These are phyloP conservation scores for Globisporangium ultimum DNA, from an alignment of 352 stramenopile genomes.

Conservation along the genomic window DNA sequence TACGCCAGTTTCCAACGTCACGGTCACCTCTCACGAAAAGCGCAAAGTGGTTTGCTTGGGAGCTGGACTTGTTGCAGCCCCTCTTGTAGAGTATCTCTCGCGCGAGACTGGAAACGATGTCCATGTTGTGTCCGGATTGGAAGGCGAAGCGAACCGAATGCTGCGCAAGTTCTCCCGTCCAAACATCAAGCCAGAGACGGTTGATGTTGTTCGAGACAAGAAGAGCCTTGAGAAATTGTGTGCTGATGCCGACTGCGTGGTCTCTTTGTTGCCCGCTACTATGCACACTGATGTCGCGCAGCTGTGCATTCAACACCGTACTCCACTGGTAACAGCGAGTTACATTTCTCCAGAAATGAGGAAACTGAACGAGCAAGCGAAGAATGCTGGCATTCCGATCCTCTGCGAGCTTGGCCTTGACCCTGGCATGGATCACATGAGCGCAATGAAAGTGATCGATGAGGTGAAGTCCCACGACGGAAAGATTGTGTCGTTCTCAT, in stretches of 20 bases:
- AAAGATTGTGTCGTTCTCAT: slow-evolving; percentile 90
- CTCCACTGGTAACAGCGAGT: slow-evolving; percentile 92
- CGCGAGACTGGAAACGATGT: slow-evolving; percentile 68
- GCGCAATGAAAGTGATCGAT: slow-evolving; percentile 96
- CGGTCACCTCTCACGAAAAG: slow-evolving; percentile 55
- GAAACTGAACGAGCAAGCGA: slow-evolving; percentile 66
- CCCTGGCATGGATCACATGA: slow-evolving; percentile 97
- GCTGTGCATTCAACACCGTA: slow-evolving; percentile 83
- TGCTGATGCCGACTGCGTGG: slow-evolving; percentile 88
- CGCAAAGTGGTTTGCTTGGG: slow-evolving; percentile 87
- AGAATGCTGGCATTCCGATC: slow-evolving; percentile 85
- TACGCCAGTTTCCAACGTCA: slow-evolving; percentile 19
- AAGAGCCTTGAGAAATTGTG: slow-evolving; percentile 59
- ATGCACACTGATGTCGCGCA: slow-evolving; percentile 92
- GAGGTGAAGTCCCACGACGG: slow-evolving; percentile 90
- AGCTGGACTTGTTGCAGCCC: slow-evolving; percentile 76
- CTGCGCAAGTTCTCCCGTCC: slow-evolving; percentile 59
- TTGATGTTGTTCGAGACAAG: slow-evolving; percentile 74
- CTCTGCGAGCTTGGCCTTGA: slow-evolving; percentile 96
- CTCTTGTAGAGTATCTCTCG: slow-evolving; percentile 86
- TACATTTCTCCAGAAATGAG: slow-evolving; percentile 95
- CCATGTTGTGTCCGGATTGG: slow-evolving; percentile 68
- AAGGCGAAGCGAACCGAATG: slow-evolving; percentile 70
- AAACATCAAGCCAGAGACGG: slow-evolving; percentile 66
- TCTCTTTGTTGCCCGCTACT: slow-evolving; percentile 91